Percentiles rank a stretch among this genome's conserved stretches.
Evolutionary conservation across 1,139 yeast species (phyloP).

Genomic region (Kazachstania sp.): DNA sequence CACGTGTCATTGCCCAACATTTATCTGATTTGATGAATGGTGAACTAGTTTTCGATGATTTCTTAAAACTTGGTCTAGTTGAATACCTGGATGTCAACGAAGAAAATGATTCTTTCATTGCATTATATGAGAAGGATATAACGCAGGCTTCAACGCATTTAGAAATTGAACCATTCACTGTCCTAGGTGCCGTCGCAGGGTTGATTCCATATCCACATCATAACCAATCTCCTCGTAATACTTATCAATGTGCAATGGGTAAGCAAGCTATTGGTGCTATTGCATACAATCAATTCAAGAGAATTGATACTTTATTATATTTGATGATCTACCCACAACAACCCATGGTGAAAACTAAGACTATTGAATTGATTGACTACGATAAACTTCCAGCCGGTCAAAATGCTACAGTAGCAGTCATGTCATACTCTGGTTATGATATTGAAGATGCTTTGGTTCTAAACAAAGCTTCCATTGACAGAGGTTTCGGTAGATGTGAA

Average conservation of each 20-base stretch:
- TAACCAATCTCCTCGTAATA: conserved; percentile 96
- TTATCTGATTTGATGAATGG: conserved; percentile 55
- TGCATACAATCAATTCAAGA: conserved; percentile 89
- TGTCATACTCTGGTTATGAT: conserved; percentile 98
- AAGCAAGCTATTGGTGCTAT: conserved; percentile 99
- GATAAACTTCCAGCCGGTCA: conserved; percentile 98
- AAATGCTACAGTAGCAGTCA: conserved; percentile 96
- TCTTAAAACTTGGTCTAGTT: conserved; percentile 74
- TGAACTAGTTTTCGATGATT: conserved; percentile 79
- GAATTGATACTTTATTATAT: conserved; percentile 89
- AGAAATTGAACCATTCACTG: conserved; percentile 95
- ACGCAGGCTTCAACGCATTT: conserved; percentile 64
- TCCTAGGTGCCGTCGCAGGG: conserved; percentile 97
- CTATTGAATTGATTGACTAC: conserved; percentile 89
- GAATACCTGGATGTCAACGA: conserved; percentile 97
- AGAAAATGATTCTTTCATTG: conserved; percentile 91
- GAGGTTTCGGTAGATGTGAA: conserved; percentile 98
- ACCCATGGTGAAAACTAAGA: conserved; percentile 97
- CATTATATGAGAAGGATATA: conserved; percentile 69
- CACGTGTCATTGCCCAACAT: conserved; percentile 68
- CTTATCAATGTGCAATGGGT: conserved; percentile 99
- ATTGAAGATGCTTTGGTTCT: conserved; percentile 97
- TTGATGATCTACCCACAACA: conserved; percentile 98
- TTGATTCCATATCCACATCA: conserved; percentile 99
- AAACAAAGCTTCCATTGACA: conserved; percentile 84